Percentiles rank a stretch among this genome's conserved stretches.
Evolutionary conservation across 1,284 basidiomycete genomes (phyloP).

Genomic region (Cryptococcus sp.): DNA sequence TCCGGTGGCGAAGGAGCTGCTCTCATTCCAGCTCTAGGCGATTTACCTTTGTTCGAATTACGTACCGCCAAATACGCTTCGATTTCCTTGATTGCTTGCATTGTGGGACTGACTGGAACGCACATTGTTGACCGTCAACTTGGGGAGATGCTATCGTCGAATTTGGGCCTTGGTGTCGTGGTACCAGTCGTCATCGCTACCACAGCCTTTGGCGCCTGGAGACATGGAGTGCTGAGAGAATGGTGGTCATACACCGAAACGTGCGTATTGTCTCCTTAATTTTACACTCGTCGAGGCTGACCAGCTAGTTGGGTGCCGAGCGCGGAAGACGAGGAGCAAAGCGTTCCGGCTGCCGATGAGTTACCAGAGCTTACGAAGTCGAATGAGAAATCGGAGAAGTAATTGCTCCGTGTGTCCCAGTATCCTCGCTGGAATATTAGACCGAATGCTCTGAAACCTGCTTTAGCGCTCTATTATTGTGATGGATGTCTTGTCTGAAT

Average conservation of each 20-base stretch:
- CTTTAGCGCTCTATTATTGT: too few species aligned
- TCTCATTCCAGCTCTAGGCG: background rate
- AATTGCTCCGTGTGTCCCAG: too few species aligned
- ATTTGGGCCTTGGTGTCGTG: background rate
- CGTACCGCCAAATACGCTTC: background rate
- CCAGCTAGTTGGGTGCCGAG: background rate
- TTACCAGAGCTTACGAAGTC: too few species aligned
- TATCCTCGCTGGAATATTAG: too few species aligned
- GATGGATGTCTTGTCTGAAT: too few species aligned
- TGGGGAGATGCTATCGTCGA: background rate
- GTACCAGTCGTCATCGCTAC: background rate
- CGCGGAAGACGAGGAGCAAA: background rate
- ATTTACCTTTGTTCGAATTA: background rate
- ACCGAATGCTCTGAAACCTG: too few species aligned
- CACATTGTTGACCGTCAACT: background rate
- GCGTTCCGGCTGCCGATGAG: too few species aligned
- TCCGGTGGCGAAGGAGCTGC: background rate
- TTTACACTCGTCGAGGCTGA: background rate
- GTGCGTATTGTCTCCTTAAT: background rate
- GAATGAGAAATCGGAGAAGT: too few species aligned
- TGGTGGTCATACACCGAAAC: background rate
- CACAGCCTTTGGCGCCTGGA: background rate
- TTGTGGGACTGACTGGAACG: background rate
- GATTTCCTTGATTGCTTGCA: background rate
- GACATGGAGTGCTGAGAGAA: background rate